Evolutionary conservation across 139 green algal genomes (phyloP).

Genomic region (Tetraselmis chui): DNA sequence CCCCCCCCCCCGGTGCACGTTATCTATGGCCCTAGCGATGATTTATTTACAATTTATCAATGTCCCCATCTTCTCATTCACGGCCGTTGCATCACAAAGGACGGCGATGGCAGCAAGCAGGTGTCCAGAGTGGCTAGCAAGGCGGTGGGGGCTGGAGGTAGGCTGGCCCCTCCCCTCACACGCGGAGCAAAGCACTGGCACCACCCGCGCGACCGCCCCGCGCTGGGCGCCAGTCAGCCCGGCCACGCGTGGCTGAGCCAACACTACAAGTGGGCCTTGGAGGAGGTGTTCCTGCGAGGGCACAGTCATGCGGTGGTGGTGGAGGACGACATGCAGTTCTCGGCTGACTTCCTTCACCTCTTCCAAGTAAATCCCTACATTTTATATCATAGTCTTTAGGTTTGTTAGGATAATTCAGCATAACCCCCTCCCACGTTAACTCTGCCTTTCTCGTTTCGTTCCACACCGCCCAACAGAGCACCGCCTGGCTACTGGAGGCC

Average conservation of each 20-base stretch:
- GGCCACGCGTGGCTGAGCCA: slow-evolving; percentile 38
- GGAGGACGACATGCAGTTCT: slow-evolving; percentile 51
- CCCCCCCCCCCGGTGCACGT: no score
- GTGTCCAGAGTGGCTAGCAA: not conserved
- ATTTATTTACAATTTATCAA: no score
- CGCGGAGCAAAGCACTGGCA: not conserved
- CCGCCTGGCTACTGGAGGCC: slow-evolving; percentile 30
- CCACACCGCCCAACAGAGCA: no score
- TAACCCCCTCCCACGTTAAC: no score
- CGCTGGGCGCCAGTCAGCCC: slow-evolving; percentile 15
- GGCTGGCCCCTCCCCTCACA: not conserved
- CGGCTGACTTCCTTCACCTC: slow-evolving; percentile 36
- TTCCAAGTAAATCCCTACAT: slow-evolving; percentile 13
- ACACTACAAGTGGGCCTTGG: slow-evolving; percentile 40
- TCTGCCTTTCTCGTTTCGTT: no score
- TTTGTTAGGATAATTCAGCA: no score
- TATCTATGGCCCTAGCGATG: no score
- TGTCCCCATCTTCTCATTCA: no score
- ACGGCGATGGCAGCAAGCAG: not conserved
- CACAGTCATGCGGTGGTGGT: slow-evolving; percentile 41
- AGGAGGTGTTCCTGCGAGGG: slow-evolving; percentile 18
- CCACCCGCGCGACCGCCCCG: not conserved
- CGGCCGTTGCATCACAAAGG: no score
- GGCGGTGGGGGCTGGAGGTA: not conserved
- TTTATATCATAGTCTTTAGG: no score